Evolutionary conservation across 768 basidiomycete genomes (phyloP), one percentile per base, ranked within the genome.

Genomic region (Steccherinum ochraceum): DNA sequence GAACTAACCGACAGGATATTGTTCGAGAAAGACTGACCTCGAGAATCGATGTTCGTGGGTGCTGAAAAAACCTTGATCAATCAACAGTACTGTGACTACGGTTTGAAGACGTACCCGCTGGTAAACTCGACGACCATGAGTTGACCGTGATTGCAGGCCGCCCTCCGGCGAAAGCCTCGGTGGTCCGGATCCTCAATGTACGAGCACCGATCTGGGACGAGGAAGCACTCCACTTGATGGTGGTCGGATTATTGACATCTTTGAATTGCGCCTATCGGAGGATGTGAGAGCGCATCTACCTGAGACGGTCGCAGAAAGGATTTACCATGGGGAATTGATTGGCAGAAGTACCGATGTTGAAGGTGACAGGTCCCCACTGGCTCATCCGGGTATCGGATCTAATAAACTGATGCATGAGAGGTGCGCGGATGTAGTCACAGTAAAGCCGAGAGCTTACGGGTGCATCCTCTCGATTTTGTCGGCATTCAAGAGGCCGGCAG

Each of bases 381-480:
- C 64, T 63, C 76, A 77, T 76, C 44, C 76, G 65, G 3, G 69
- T 58, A 58, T 77, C 76, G 16, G 72, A 73, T 21, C 45, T 45
- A 25, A 21, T 26, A 23, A 26, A 41, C 18, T n/a, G 18, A 42
- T 19, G 24, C 40, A 25, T 5, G 7, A 43, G 18, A 18, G 10
- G 41, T 18, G 19, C 16, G 16, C 30, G 30, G 19, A 43, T 18
- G 21, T 10, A 18, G 41, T 43, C n/a, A n/a, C n/a, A n/a, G n/a
- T n/a, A n/a, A 43, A 23, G 18, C 10, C 30, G 20, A 40, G 16
- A 25, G 63, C 72, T 46, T 54, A 74, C 71, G 73, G 74, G 52
- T 76, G 75, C 72, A 77, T 74, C 13, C 64, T 72, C 57, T 77
- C 61, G 20, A 77, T 76, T 52, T 72, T 75, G 56, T 77, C 73